These are phyloP conservation scores for Xylariomycetidae sp. DNA, from an alignment of 2,329 filamentous ascomycete species.

Conservation along the genomic window DNA sequence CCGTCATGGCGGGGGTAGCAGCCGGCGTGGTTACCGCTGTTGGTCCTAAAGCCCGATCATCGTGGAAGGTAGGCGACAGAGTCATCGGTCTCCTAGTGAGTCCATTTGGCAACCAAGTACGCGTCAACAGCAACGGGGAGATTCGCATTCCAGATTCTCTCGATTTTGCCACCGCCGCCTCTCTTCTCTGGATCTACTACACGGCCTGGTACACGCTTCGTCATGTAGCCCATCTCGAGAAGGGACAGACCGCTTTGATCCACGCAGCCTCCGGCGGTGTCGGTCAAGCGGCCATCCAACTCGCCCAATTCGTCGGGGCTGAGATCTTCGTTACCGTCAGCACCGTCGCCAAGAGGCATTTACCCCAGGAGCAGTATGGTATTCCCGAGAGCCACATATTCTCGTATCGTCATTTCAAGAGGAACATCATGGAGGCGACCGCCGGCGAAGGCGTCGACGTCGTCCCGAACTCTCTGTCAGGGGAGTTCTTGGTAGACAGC, in stretches of 20 bases:
- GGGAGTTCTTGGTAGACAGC: no score
- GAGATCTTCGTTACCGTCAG: no score
- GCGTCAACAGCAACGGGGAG: conserved; percentile 12
- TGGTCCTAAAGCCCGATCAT: neutral
- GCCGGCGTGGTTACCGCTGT: neutral
- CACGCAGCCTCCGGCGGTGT: conserved; percentile 7
- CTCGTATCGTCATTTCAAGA: no score
- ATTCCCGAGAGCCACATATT: no score
- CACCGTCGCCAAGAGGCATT: no score
- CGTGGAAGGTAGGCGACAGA: conserved; percentile 4
- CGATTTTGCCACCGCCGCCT: neutral
- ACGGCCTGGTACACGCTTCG: neutral
- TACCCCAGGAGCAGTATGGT: no score
- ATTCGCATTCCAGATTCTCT: neutral
- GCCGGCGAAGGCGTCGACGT: no score
- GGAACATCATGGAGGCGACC: no score
- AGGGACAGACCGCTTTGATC: conserved; percentile 4
- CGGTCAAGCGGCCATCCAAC: conserved; percentile 7
- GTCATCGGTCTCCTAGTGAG: conserved; percentile 1
- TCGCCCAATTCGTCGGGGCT: no score
- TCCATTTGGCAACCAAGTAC: conserved; percentile 8
- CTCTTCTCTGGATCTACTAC: no score
- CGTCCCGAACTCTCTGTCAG: no score
- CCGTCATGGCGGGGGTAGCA: neutral
- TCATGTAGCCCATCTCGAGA: conserved; percentile 1